Conservation (phyloP, 2,329 filamentous ascomycete genomes). For the Celoporthe dispersa region DNA sequence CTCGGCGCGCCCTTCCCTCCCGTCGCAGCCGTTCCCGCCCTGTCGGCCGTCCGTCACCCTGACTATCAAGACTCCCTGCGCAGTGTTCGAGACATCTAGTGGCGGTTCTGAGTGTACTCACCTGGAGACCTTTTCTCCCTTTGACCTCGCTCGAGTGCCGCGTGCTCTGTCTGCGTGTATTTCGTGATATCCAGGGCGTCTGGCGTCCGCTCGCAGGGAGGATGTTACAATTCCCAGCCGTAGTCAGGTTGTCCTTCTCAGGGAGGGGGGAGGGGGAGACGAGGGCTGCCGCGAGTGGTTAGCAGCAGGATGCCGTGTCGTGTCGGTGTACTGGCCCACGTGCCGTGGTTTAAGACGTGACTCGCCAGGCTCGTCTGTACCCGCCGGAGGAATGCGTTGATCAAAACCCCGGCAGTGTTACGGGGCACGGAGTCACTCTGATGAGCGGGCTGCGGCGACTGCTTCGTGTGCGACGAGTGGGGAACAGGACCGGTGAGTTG, state of each 20-base stretch:
- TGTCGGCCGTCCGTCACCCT: neutral
- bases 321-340: neutral
- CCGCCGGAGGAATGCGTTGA: neutral
- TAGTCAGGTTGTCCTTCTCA: neutral
- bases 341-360: neutral
- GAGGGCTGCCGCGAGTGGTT: neutral
- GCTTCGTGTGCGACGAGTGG: neutral
- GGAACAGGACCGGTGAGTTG: conserved; percentile 1
- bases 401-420: neutral
- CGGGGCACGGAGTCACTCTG: neutral
- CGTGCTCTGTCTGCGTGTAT: neutral
- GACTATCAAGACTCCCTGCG: neutral
- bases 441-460: neutral
- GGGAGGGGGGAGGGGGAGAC: neutral
- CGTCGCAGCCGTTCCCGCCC: neutral
- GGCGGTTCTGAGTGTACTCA: neutral
- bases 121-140: neutral
- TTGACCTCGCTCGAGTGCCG: neutral
- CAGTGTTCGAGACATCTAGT: neutral
- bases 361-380: neutral
- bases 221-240: neutral
- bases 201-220: neutral
- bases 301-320: neutral
- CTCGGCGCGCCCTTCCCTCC: neutral
- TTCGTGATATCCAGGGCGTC: neutral